A percentile compares a stretch with the other conserved stretches of the same genome.
Conservation (phyloP, 2,329 filamentous ascomycete species). For the Rutstroemia sp. region DNA sequence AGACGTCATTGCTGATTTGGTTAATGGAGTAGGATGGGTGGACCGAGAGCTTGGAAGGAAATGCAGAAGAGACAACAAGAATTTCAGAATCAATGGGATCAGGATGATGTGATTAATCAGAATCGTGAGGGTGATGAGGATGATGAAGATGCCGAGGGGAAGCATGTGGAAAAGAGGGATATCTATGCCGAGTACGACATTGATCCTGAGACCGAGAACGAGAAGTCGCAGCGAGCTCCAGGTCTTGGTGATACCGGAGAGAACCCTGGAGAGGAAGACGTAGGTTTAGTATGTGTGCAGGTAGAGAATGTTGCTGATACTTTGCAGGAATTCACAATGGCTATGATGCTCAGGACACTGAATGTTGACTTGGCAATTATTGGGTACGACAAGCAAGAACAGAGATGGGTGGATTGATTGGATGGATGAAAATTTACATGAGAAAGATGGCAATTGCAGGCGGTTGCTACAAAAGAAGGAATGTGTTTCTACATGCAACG, state of each 20-base stretch:
- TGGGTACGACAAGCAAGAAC: constrained; percentile 50
- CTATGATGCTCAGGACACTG: constrained; percentile 59
- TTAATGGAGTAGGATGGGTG: constrained; percentile 43
- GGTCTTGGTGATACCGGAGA: constrained; percentile 30
- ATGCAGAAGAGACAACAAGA: constrained; percentile 41
- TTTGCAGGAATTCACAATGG: constrained; percentile 57
- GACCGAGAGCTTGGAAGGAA: constrained; percentile 48
- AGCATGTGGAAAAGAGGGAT: constrained; percentile 30
- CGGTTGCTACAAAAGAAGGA: neutral
- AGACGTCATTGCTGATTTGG: neutral
- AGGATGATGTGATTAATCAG: constrained; percentile 20
- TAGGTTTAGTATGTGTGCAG: constrained; percentile 30
- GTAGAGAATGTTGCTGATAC: constrained; percentile 7
- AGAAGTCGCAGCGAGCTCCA: constrained; percentile 28
- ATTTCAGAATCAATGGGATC: constrained; percentile 34
- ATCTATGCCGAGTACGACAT: constrained; percentile 28
- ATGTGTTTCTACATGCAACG: neutral
- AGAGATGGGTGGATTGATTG: constrained; percentile 49
- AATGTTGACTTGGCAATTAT: constrained; percentile 57
- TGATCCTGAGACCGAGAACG: constrained; percentile 30
- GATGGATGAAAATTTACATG: too few species aligned
- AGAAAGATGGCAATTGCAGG: neutral
- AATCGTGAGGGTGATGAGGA: constrained; percentile 29
- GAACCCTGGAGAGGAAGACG: constrained; percentile 33
- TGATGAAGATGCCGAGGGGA: constrained; percentile 31